Evolutionary conservation across 768 basidiomycete genomes (phyloP), one percentile per base, ranked within the genome.

Genomic region (Lactifluus echinatus): DNA sequence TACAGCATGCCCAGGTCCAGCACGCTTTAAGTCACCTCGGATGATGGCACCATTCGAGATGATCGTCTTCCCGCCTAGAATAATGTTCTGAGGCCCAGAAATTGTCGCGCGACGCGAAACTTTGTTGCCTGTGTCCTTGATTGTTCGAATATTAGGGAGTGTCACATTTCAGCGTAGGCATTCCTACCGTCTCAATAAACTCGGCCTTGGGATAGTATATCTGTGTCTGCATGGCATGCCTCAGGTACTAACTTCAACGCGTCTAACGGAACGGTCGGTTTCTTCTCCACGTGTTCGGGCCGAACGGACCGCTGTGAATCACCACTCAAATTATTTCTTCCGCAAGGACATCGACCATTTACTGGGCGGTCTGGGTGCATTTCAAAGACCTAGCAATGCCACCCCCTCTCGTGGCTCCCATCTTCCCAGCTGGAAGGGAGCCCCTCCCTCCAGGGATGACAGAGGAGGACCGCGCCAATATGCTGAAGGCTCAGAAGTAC

Each of bases 11-110:
- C 92, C 92, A 33, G 90, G 85, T 6, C 89, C 91, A 10, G 92
- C 87, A 39, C 94, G 76, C 45, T 93, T 78, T 52, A 99, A 75
- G 68, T 99, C 96, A 2, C 96, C 96, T 47, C 96, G 85, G 49
- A 99, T 87, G 53, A 97, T 91, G 8, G 90, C 89, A 19, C 84
- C 81, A 57, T 81, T 86, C 1, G 93, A 87, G 57, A 99, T 94
- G 69, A 98, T 92, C 2, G 93, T 93, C 74, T 97, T 96, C 45
- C 95, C 96, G 39, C 92, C 93, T 14, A 99, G 83, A 60, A 97
- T 92, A 69, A 98, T 99, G 69, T 96, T 97, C 70, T 93, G 88
- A 11, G 93, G 89, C 1, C 95, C 95, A 55, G 87, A 83, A 66
- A 97, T 96, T 26, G 85, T 87, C 17, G 93, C 92, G 60, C 89